A percentile compares a stretch with the other conserved stretches of the same genome.
phyloP scores from a whole-genome alignment of 805 yeast genomes.

The Blastobotrys americana region DNA sequence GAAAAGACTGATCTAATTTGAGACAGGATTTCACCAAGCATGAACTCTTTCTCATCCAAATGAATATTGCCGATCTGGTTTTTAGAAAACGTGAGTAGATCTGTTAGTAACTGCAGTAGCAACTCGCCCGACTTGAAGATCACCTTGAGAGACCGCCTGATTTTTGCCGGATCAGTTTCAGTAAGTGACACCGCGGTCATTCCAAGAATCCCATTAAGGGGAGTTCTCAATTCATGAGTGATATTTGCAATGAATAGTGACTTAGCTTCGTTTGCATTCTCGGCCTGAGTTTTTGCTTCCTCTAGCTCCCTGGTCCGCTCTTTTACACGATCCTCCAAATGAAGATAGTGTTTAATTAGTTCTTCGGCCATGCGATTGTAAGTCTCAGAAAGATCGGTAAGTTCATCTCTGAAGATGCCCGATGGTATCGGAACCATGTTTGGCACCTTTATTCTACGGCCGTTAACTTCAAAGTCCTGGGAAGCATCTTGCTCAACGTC shows the following conservation, averaged over 20 bases:
- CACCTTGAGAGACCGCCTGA: constrained; percentile 68
- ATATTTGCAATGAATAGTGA: constrained; percentile 89
- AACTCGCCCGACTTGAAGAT: constrained; percentile 90
- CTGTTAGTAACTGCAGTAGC: constrained; percentile 80
- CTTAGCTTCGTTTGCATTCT: constrained; percentile 93
- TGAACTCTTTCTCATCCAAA: constrained; percentile 76
- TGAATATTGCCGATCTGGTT: constrained; percentile 79
- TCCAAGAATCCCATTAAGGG: constrained; percentile 91
- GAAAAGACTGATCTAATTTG: constrained; percentile 86
- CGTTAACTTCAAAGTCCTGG: neutral
- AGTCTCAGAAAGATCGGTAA: constrained; percentile 78
- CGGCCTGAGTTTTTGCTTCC: constrained; percentile 81
- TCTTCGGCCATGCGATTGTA: constrained; percentile 88
- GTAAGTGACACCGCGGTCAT: constrained; percentile 93
- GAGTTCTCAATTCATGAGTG: constrained; percentile 91
- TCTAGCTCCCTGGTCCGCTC: constrained; percentile 82
- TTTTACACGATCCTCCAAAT: constrained; percentile 79
- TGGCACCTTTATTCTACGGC: constrained; percentile 9
- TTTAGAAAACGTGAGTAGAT: constrained; percentile 83
- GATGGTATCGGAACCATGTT: constrained; percentile 11
- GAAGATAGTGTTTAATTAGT: constrained; percentile 71
- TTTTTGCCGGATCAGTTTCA: constrained; percentile 59
- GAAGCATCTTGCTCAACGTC: neutral
- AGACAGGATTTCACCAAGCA: constrained; percentile 69
- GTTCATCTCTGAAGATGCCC: constrained; percentile 51